Conservation (phyloP, 331 rosid genomes). For the Malus hybrid region DNA sequence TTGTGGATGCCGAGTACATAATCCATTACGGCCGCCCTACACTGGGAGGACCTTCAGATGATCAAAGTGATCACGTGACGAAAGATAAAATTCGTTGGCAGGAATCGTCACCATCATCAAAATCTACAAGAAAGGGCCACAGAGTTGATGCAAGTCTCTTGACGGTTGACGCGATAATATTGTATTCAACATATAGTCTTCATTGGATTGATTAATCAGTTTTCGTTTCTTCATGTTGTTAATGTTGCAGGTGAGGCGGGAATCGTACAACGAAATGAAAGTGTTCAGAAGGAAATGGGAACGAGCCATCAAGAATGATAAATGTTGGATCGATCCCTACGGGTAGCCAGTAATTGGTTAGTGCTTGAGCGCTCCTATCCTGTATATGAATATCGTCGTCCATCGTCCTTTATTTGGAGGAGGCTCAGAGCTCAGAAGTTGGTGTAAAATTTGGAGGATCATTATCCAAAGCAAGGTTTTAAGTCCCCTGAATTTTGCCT, state of each 20-base stretch:
- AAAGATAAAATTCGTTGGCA: constrained; percentile 18
- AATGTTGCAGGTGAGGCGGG: constrained; percentile 68
- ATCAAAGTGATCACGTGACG: constrained; percentile 15
- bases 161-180: background rate
- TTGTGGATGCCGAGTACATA: constrained; percentile 85
- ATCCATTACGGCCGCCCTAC: constrained; percentile 76
- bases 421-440: no score
- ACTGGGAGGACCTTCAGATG: constrained; percentile 59
- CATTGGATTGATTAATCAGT: no score
- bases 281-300: constrained; percentile 65
- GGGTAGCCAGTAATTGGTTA: background rate
- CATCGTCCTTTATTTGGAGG: no score
- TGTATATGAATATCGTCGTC: no score
- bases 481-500: no score
- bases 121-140: constrained; percentile 37
- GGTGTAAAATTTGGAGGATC: no score
- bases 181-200: background rate
- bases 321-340: constrained; percentile 78
- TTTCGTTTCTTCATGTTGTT: no score
- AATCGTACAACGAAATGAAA: constrained; percentile 53
- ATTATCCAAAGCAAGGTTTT: no score
- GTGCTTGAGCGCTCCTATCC: no score
- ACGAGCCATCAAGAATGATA: constrained; percentile 48
- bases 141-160: constrained; percentile 71
- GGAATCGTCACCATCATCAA: constrained; percentile 25